Evolutionary conservation across 1,284 basidiomycete genomes (phyloP).

Genomic region (Mixia osmundae): DNA sequence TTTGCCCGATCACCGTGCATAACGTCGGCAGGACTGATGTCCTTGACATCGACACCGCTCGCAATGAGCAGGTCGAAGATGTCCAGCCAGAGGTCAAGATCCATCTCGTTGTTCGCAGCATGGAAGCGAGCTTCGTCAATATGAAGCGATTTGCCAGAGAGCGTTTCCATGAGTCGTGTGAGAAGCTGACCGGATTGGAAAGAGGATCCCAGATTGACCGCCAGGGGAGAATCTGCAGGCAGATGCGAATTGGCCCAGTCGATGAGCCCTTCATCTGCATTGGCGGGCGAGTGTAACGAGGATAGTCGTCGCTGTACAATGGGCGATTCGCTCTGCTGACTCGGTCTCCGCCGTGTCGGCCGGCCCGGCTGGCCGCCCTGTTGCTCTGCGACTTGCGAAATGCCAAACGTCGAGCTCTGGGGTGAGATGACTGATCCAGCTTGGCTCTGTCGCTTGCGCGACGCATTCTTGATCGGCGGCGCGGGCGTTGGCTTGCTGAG

Average conservation of each 20-base stretch:
- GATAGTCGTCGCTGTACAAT: neutral
- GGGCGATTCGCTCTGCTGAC: neutral
- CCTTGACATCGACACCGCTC: too few species aligned
- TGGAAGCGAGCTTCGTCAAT: too few species aligned
- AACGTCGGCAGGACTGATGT: too few species aligned
- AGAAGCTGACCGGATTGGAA: slow-evolving; percentile 30
- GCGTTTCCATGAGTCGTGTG: slow-evolving; percentile 1
- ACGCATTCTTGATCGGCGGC: neutral
- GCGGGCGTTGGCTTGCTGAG: slow-evolving; percentile 5
- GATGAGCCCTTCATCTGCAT: slow-evolving; percentile 28
- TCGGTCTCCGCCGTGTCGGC: neutral
- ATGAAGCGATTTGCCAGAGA: too few species aligned
- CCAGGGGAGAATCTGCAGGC: slow-evolving; percentile 37
- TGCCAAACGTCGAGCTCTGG: neutral
- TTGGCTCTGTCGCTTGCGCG: neutral
- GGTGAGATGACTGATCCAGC: neutral
- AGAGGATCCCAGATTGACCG: slow-evolving; percentile 29
- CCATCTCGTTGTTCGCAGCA: too few species aligned
- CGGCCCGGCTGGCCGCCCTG: neutral
- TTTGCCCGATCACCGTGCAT: too few species aligned
- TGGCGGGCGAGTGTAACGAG: neutral
- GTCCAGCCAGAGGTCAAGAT: too few species aligned
- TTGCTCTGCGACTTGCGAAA: neutral
- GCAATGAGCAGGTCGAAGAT: too few species aligned
- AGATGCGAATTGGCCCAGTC: slow-evolving; percentile 68